phyloP scores from a whole-genome alignment of 2,329 filamentous ascomycete genomes.

The Colletotrichum sp. region DNA sequence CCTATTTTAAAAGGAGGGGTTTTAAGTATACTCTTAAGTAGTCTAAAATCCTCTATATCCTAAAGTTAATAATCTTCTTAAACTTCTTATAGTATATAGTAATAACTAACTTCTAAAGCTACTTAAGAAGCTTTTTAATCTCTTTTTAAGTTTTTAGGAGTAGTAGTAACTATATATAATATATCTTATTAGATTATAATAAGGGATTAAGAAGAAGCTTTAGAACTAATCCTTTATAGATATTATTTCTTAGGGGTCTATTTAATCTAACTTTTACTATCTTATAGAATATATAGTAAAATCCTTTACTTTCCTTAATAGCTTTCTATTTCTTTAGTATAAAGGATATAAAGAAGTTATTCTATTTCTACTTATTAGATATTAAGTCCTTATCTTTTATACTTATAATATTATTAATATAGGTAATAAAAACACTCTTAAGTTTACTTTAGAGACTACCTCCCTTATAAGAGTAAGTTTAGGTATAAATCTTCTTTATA shows the following conservation, averaged over 20 bases:
- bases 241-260: too few relatives aligned
- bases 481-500: background rate
- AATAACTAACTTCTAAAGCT: background rate
- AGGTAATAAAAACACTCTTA: background rate
- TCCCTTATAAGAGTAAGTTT: background rate
- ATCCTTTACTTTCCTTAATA: background rate
- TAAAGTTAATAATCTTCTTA: background rate
- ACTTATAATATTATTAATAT: background rate
- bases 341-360: background rate
- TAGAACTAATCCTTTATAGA: too few relatives aligned
- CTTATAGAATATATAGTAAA: background rate
- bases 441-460: background rate
- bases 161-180: too few relatives aligned
- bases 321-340: background rate
- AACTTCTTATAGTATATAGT: background rate
- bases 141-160: background rate
- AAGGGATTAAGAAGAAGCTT: accelerated
- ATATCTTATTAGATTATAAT: too few relatives aligned
- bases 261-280: too few relatives aligned
- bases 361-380: background rate
- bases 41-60: background rate
- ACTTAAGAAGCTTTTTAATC: background rate
- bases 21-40: background rate
- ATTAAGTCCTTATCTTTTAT: background rate
- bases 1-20: too few relatives aligned